Conservation (phyloP, 371 early-diverging fungal species). For the Apophysomyces sp. region DNA sequence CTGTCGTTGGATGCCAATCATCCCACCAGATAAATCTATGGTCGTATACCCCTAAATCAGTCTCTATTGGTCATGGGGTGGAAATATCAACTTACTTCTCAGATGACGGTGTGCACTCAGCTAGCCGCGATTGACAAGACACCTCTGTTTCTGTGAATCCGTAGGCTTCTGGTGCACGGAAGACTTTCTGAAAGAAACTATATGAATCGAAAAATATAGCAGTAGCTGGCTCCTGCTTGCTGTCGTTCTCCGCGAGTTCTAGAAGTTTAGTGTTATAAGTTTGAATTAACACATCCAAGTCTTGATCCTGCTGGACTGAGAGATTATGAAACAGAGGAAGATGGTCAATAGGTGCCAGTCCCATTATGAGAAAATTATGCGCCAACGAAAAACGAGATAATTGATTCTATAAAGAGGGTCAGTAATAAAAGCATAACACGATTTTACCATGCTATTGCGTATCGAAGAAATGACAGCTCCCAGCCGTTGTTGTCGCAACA, state of each 20-base stretch:
- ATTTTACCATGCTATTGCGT: constrained; percentile 6
- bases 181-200: background rate
- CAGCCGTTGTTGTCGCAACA: background rate
- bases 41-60: background rate
- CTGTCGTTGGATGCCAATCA: constrained; percentile 28
- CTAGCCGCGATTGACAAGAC: background rate
- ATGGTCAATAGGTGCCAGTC: constrained; percentile 15
- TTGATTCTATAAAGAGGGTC: background rate
- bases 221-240: background rate
- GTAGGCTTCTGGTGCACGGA: background rate
- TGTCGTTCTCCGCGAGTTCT: background rate
- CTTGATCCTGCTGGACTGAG: background rate
- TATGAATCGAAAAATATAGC: background rate
- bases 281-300: background rate
- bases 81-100: background rate
- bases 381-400: background rate
- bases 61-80: background rate
- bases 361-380: constrained; percentile 4
- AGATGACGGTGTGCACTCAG: background rate
- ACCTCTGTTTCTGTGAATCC: background rate
- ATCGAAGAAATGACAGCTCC: constrained; percentile 4
- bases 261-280: background rate
- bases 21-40: constrained; percentile 31
- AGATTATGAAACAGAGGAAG: constrained; percentile 9
- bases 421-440: background rate